These are phyloP conservation scores for Crithidia thermophila DNA, from an alignment of 208 protist species.

Conservation along the genomic window DNA sequence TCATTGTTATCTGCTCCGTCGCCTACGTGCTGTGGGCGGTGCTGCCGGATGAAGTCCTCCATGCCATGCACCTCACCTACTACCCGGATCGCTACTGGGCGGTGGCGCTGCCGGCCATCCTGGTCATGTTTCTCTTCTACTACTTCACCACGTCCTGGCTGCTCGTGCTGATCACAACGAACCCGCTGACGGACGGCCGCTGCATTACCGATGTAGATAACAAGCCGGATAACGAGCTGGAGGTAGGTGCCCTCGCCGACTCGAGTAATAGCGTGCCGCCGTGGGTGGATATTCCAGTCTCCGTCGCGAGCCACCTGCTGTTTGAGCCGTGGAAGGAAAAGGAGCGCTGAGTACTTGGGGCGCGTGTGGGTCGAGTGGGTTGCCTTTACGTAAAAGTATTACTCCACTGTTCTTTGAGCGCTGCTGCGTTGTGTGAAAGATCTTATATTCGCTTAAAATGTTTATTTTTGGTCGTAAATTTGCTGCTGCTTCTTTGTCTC, in stretches of 20 bases:
- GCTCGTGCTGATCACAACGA: constrained; percentile 69
- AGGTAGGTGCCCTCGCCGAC: constrained; percentile 54
- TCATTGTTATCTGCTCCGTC: constrained; percentile 55
- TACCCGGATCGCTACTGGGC: constrained; percentile 94
- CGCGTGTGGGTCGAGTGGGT: too few species aligned
- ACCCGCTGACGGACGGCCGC: constrained; percentile 74
- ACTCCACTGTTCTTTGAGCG: too few species aligned
- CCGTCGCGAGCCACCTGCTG: constrained; percentile 71
- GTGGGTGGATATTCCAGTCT: constrained; percentile 83
- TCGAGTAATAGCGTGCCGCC: constrained; percentile 71
- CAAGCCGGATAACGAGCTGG: constrained; percentile 53
- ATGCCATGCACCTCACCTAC: constrained; percentile 76
- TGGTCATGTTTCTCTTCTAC: constrained; percentile 81
- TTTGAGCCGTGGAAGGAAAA: constrained; percentile 84
- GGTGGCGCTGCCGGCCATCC: constrained; percentile 70
- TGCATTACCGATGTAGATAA: constrained; percentile 75
- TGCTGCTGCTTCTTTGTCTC: too few species aligned
- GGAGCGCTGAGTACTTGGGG: constrained; percentile 22
- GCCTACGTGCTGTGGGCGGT: constrained; percentile 84
- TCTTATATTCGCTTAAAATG: too few species aligned
- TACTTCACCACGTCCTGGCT: constrained; percentile 68
- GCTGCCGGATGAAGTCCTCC: constrained; percentile 58
- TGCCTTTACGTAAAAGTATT: too few species aligned
- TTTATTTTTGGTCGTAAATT: too few species aligned
- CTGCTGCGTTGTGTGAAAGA: too few species aligned